Percentiles rank a stretch among this genome's conserved stretches.
Evolutionary conservation across 305 asterid genomes (phyloP).

Genomic region (Fraxinus baroniana): DNA sequence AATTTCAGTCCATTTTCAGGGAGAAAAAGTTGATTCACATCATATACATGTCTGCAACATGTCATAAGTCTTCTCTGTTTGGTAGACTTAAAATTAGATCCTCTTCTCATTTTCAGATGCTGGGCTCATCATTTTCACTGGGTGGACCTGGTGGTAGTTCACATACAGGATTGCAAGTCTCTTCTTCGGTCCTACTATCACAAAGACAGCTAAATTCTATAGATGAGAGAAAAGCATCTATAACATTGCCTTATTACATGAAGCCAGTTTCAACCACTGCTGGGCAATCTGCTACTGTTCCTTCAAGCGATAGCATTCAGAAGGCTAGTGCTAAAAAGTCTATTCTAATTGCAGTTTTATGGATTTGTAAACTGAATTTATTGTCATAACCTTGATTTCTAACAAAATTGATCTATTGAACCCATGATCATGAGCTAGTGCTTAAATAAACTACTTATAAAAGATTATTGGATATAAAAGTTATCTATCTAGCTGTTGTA

Average conservation of each 20-base stretch:
- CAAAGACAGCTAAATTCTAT: conserved; percentile 56
- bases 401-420: background rate
- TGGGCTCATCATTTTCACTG: conserved; percentile 33
- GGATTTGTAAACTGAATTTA: background rate
- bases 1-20: background rate
- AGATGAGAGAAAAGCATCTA: conserved; percentile 73
- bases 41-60: background rate
- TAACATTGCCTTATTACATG: conserved; percentile 42
- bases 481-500: background rate
- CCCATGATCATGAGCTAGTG: background rate
- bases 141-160: conserved; percentile 56
- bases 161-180: conserved; percentile 51
- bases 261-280: conserved; percentile 62
- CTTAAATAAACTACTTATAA: background rate
- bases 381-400: background rate
- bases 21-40: background rate
- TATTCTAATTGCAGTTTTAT: background rate
- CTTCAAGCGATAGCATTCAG: conserved; percentile 58
- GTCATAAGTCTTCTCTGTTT: background rate
- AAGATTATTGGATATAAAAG: background rate
- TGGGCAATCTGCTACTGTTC: conserved; percentile 46
- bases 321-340: conserved; percentile 55
- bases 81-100: background rate
- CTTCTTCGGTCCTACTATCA: conserved; percentile 57
- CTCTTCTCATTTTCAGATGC: conserved; percentile 40